Evolutionary conservation across 202 grass and related monocot species (phyloP).

Genomic region (Hordeum pubiflorum): DNA sequence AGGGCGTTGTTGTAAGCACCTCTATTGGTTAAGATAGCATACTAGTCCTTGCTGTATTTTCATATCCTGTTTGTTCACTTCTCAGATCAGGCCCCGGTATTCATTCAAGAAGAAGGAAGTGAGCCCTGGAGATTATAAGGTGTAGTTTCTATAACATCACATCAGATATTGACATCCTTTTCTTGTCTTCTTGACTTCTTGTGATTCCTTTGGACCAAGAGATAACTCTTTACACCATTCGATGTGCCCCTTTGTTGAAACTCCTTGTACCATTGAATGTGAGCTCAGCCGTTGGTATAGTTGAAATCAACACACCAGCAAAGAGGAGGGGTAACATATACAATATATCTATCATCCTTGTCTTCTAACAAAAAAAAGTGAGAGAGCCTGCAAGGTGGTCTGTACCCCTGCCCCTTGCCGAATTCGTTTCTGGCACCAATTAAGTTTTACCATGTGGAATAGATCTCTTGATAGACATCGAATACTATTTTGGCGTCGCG

Average conservation of each 20-base stretch:
- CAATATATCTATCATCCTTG: background rate
- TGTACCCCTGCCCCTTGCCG: background rate
- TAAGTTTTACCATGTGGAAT: background rate
- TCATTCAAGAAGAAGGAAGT: conserved; percentile 94
- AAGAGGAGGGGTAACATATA: background rate
- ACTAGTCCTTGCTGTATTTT: conserved; percentile 15
- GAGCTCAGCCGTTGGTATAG: background rate
- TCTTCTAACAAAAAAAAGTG: background rate
- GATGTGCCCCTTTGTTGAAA: background rate
- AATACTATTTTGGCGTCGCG: background rate
- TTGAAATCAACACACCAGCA: background rate
- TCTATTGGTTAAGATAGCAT: conserved; percentile 17
- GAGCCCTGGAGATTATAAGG: conserved; percentile 80
- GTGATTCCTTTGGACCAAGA: background rate
- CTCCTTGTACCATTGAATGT: background rate
- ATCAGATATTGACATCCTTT: conserved; percentile 14
- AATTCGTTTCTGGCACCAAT: background rate
- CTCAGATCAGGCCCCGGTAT: conserved; percentile 92
- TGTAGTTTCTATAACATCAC: conserved; percentile 30
- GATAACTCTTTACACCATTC: background rate
- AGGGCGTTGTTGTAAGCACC: conserved; percentile 64
- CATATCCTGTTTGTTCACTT: conserved; percentile 27
- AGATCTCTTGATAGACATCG: background rate
- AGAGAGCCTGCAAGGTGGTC: background rate
- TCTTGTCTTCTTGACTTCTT: conserved; percentile 9